A percentile compares a stretch with the other conserved stretches of the same genome.
Conservation (phyloP, 176 grass and related monocot genomes). For the Rhipidocladum racemiflorum region DNA sequence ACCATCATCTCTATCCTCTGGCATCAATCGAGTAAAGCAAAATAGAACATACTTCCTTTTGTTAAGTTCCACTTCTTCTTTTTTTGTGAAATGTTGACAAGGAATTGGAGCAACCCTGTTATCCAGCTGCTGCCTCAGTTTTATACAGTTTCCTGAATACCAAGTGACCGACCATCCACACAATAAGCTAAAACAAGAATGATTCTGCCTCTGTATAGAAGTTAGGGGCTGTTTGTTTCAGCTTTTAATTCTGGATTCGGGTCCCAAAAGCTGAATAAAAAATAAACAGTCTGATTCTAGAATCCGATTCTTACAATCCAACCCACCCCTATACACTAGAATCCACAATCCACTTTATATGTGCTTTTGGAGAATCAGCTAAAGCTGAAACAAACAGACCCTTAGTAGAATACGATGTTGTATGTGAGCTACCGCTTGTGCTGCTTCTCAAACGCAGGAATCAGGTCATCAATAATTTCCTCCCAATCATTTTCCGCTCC, state of each 20-base stretch:
- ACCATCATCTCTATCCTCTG: background rate
- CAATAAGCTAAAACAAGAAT: background rate
- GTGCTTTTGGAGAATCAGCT: too few relatives aligned
- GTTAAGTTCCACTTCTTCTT: background rate
- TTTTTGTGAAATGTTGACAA: background rate
- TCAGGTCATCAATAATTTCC: slow-evolving; percentile 47
- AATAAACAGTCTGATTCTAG: too few relatives aligned
- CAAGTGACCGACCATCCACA: background rate
- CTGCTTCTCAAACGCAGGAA: slow-evolving; percentile 47
- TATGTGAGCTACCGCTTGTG: slow-evolving; percentile 46
- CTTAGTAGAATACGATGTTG: slow-evolving; percentile 45
- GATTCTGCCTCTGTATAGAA: background rate
- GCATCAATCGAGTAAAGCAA: background rate
- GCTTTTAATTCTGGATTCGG: too few relatives aligned
- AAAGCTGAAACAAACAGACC: too few relatives aligned
- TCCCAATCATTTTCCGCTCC: slow-evolving; percentile 38
- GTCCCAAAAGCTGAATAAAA: too few relatives aligned
- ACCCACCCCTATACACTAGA: too few relatives aligned
- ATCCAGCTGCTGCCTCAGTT: background rate
- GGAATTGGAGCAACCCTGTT: background rate
- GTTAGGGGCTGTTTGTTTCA: too few relatives aligned
- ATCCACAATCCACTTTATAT: too few relatives aligned
- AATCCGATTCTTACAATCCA: too few relatives aligned
- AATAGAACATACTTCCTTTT: background rate
- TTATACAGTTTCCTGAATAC: background rate